Evolutionary conservation across 1,139 yeast species (phyloP), one percentile per base, ranked within the genome.

Genomic region (Suhomyces panamericanus): DNA sequence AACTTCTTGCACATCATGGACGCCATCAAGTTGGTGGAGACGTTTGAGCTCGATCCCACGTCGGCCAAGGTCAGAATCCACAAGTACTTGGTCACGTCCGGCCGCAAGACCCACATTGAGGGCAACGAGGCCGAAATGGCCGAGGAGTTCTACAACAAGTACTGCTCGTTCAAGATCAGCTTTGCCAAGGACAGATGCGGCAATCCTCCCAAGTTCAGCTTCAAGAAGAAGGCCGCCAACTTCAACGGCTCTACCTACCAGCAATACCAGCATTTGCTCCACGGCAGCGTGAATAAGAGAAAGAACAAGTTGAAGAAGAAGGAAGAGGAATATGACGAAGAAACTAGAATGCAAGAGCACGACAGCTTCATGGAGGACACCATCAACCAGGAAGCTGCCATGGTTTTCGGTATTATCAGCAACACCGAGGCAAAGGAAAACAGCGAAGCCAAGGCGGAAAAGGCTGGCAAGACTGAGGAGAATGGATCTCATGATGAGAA

Each of bases 141-240:
- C 9, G 41, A 45, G 13, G 32, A 26, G 30, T 52, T 51, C 36
- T 53, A 53, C 42, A 17, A 48, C 31, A 52, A 43, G 39, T 54
- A 55, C 42, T 69, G 76, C 26, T 73, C 73, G 44, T 80, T 85
- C 50, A 86, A 85, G 57, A 68, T 74, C 43, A 71, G 73, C 48
- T 74, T 70, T 55, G 79, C 74, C 14, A 74, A 74, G 56, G 79
- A 74, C 51, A 58, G 79, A 48, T 74, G 79, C 57, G 79, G 77
- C 2, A 72, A 72, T 49, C 75, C 75, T 4, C 76, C 78, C 14
- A 73, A 71, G 42, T 71, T 70, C 55, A 69, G 67, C 50, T 73
- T 64, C 60, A 70, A 63, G 53, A 70, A 72, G 53, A 66, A 65
- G 41, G 50, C 57, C 6, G 40, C 49, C 3, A 51, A 46, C 24